A percentile compares a stretch with the other conserved stretches of the same genome.
Evolutionary conservation across 2,329 filamentous ascomycete genomes (phyloP).

Genomic region (Talaromyces pinophilus): DNA sequence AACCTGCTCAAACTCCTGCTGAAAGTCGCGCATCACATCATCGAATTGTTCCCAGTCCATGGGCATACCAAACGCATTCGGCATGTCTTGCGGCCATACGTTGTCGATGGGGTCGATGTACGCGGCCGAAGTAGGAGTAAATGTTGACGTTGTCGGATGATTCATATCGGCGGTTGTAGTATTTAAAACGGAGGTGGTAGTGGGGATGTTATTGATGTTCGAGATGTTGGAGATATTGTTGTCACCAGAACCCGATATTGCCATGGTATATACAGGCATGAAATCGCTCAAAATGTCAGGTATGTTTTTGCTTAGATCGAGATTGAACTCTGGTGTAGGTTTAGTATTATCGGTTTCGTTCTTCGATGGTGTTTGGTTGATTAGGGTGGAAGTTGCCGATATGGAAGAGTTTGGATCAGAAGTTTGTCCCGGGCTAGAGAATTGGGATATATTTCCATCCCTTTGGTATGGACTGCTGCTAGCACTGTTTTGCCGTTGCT

Average conservation of each 20-base stretch:
- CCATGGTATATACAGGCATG: constrained; percentile 34
- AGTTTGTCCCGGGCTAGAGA: constrained; percentile 11
- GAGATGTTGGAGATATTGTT: not conserved
- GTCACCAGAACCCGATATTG: not conserved
- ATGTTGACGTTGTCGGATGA: not conserved
- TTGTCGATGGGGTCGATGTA: not conserved
- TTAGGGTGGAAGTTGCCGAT: not conserved
- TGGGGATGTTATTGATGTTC: not conserved
- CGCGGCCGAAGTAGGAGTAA: not conserved
- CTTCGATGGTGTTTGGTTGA: not conserved
- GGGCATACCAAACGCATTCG: constrained; percentile 23
- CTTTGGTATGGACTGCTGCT: not conserved
- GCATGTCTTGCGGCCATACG: not conserved
- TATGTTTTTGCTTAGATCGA: constrained; percentile 33
- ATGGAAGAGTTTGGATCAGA: not conserved
- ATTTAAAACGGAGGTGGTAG: not conserved
- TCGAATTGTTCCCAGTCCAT: constrained; percentile 41
- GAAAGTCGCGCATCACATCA: constrained; percentile 43
- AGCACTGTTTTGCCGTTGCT: not conserved
- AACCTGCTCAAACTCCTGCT: constrained; percentile 35
- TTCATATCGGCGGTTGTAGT: not conserved
- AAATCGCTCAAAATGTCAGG: constrained; percentile 30
- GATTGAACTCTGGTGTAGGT: constrained; percentile 20
- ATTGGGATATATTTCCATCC: constrained; percentile 4
- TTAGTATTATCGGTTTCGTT: not conserved